These are phyloP conservation scores for Elongisporangium anandrum DNA, from an alignment of 352 stramenopile species.

Conservation along the genomic window DNA sequence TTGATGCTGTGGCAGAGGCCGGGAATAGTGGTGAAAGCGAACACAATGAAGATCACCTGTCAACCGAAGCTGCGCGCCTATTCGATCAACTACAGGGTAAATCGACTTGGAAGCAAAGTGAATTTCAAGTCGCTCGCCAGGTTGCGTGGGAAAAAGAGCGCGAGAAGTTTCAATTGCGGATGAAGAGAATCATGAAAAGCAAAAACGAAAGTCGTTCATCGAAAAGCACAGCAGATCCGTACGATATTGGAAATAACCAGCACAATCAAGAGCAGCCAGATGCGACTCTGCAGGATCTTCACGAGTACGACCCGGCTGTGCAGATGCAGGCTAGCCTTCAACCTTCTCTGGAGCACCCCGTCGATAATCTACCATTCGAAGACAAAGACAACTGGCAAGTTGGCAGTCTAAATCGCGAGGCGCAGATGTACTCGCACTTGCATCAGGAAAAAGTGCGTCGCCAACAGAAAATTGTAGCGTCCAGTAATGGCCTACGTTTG, in stretches of 20 bases:
- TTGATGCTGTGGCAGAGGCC: not conserved
- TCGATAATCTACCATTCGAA: conserved; percentile 47
- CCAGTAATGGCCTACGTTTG: conserved; percentile 27
- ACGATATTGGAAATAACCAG: conserved; percentile 10
- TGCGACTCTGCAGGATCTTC: not conserved
- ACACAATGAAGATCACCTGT: not conserved
- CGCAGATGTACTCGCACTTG: conserved; percentile 72
- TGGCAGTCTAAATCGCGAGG: conserved; percentile 64
- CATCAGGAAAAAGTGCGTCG: conserved; percentile 63
- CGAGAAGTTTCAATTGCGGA: conserved; percentile 62
- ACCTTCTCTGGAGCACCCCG: conserved; percentile 32
- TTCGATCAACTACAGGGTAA: conserved; percentile 69
- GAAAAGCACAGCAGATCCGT: conserved; percentile 2
- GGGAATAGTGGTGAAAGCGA: not conserved
- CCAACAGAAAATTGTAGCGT: conserved; percentile 37
- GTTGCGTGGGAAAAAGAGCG: conserved; percentile 61
- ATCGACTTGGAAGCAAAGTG: conserved; percentile 70
- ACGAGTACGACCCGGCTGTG: not conserved
- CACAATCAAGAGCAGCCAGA: conserved; percentile 1
- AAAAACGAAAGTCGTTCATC: conserved; percentile 19
- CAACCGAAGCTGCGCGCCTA: conserved; percentile 28
- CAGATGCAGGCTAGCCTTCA: conserved; percentile 20
- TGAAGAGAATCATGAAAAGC: conserved; percentile 63
- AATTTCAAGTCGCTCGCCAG: conserved; percentile 61
- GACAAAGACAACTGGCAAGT: conserved; percentile 84